These are phyloP conservation scores for Cephaloascus albidus DNA, from an alignment of 805 yeast species.

Conservation along the genomic window DNA sequence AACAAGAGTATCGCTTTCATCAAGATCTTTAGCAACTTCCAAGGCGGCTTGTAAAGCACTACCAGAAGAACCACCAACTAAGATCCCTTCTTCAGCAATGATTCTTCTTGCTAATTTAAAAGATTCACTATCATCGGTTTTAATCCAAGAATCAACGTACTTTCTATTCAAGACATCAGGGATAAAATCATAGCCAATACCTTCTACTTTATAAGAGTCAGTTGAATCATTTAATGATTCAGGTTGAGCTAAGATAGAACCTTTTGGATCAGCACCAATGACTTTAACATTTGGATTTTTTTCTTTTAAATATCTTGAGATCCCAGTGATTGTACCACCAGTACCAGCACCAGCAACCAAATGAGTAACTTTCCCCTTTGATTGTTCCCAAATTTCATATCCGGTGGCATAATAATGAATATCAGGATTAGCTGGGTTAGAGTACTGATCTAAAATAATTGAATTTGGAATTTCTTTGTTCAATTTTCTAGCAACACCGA, in stretches of 20 bases:
- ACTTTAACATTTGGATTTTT: conserved; percentile 52
- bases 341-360: conserved; percentile 92
- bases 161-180: conserved; percentile 71
- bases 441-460: conserved; percentile 76
- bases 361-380: conserved; percentile 60
- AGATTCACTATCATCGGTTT: conserved; percentile 76
- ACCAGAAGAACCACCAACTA: conserved; percentile 89
- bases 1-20: conserved; percentile 67
- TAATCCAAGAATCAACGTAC: conserved; percentile 70
- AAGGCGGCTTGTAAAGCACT: conserved; percentile 75
- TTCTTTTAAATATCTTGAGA: conserved; percentile 66
- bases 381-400: conserved; percentile 75
- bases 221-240: conserved; percentile 54
- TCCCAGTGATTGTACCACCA: conserved; percentile 87
- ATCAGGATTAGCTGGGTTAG: conserved; percentile 67
- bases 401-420: conserved; percentile 87
- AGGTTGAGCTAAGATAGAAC: conserved; percentile 78
- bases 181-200: conserved; percentile 83
- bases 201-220: conserved; percentile 71
- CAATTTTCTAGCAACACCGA: conserved; percentile 76
- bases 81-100: conserved; percentile 75
- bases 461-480: conserved; percentile 81
- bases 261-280: conserved; percentile 80
- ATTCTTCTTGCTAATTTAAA: conserved; percentile 75
- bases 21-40: conserved; percentile 55